A percentile compares a stretch with the other conserved stretches of the same genome.
Evolutionary conservation across 2,329 filamentous ascomycete genomes (phyloP).

Genomic region (Neonectria coccinea): DNA sequence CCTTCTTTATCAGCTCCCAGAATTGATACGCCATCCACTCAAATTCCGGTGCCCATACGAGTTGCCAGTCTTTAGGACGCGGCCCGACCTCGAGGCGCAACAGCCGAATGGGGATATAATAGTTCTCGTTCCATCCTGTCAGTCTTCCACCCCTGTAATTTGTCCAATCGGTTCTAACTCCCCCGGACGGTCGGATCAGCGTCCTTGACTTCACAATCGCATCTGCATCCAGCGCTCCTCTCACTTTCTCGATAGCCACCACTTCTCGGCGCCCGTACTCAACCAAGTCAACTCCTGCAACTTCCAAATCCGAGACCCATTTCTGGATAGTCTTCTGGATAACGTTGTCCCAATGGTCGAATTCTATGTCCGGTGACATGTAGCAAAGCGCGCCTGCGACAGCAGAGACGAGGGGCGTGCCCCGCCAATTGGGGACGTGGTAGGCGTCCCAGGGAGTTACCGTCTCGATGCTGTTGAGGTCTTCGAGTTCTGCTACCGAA

Average conservation of each 20-base stretch:
- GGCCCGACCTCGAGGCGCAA: slow-evolving; percentile 35
- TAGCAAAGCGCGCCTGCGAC: slow-evolving; percentile 46
- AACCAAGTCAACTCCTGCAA: slow-evolving; percentile 37
- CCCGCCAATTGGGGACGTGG: slow-evolving; percentile 39
- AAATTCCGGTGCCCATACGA: slow-evolving; percentile 43
- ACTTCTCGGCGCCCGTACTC: slow-evolving; percentile 41
- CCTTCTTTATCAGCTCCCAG: slow-evolving; percentile 38
- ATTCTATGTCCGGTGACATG: slow-evolving; percentile 15
- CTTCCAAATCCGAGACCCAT: slow-evolving; percentile 34
- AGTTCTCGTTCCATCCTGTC: slow-evolving; percentile 1
- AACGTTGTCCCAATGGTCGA: slow-evolving; percentile 35
- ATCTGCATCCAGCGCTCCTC: slow-evolving; percentile 35
- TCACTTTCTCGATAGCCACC: background rate
- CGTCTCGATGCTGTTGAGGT: slow-evolving; percentile 35
- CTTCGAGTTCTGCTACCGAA: background rate
- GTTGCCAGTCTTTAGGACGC: slow-evolving; percentile 30
- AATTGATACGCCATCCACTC: slow-evolving; percentile 45
- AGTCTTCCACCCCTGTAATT: background rate
- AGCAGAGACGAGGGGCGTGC: slow-evolving; percentile 40
- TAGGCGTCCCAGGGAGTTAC: slow-evolving; percentile 39
- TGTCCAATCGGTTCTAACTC: background rate
- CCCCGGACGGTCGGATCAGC: slow-evolving; percentile 15
- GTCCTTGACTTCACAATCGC: slow-evolving; percentile 28
- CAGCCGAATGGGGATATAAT: slow-evolving; percentile 44
- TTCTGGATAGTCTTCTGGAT: slow-evolving; percentile 33